Conservation (phyloP, 768 basidiomycete genomes). For the Rubroboletus pulcherrimus region DNA sequence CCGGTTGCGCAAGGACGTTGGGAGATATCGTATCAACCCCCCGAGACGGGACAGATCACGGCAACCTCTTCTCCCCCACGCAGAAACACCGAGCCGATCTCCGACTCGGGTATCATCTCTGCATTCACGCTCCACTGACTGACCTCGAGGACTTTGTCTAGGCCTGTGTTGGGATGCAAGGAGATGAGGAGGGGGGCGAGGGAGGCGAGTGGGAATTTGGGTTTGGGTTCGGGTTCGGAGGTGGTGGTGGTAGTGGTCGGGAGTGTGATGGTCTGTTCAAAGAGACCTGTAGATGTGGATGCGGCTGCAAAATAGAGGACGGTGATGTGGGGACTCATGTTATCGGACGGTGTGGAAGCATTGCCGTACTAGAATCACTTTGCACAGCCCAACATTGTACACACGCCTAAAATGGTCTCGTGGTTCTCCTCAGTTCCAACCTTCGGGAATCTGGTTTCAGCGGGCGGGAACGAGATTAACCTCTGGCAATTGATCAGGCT, state of each 20-base stretch:
- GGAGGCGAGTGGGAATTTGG: conserved; percentile 42
- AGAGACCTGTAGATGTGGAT: conserved; percentile 63
- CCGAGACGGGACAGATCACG: conserved; percentile 79
- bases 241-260: conserved; percentile 31
- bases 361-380: background rate
- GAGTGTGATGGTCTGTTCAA: conserved; percentile 50
- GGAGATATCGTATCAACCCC: conserved; percentile 43
- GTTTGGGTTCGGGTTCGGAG: background rate
- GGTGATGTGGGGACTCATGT: conserved; percentile 30
- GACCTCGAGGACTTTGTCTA: conserved; percentile 52
- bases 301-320: conserved; percentile 60
- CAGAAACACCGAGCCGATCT: conserved; percentile 37
- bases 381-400: background rate
- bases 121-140: conserved; percentile 79
- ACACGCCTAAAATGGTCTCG: background rate
- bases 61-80: conserved; percentile 75
- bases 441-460: no score
- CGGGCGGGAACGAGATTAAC: background rate
- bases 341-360: background rate
- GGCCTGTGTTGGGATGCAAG: conserved; percentile 47
- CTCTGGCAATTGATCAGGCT: background rate
- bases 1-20: background rate
- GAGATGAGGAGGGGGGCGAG: conserved; percentile 50
- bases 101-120: conserved; percentile 69
- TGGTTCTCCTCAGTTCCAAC: no score